Percentiles rank a stretch among this genome's conserved stretches.
These are phyloP conservation scores for Arthrobotrys musiformis DNA, from an alignment of 2,329 filamentous ascomycete genomes.

Conservation along the genomic window DNA sequence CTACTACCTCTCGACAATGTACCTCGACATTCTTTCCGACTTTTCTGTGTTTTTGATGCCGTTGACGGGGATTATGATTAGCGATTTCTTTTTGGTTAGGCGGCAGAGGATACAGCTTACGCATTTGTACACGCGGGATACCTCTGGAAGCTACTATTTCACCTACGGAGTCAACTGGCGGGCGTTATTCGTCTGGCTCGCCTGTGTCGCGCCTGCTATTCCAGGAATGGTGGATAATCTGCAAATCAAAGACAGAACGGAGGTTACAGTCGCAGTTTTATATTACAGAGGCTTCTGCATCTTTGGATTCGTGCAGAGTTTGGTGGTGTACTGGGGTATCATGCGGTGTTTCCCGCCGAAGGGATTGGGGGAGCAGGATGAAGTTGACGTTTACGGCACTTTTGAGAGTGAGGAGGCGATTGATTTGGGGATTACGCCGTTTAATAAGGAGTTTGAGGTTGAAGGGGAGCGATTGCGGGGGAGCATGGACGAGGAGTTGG, in stretches of 20 bases:
- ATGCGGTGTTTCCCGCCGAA: conserved; percentile 43
- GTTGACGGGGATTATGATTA: conserved; percentile 54
- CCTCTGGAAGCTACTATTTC: conserved; percentile 41
- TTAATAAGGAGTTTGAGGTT: conserved; percentile 53
- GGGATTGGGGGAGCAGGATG: conserved; percentile 47
- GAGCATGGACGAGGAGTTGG: conserved; percentile 39
- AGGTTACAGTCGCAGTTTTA: conserved; percentile 41
- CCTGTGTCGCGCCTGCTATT: conserved; percentile 45
- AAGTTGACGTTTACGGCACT: conserved; percentile 49
- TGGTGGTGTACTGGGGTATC: conserved; percentile 40
- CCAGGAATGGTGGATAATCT: conserved; percentile 51
- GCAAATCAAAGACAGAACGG: conserved; percentile 33
- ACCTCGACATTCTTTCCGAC: conserved; percentile 52
- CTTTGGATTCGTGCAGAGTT: conserved; percentile 51
- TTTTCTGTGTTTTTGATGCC: conserved; percentile 54
- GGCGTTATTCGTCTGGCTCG: conserved; percentile 48
- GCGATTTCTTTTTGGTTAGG: conserved; percentile 45
- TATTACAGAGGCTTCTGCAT: conserved; percentile 53
- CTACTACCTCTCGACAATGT: conserved; percentile 63
- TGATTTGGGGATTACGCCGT: conserved; percentile 52
- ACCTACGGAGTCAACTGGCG: conserved; percentile 48
- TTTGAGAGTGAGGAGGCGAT: conserved; percentile 52
- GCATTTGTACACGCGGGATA: conserved; percentile 52
- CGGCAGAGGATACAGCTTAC: conserved; percentile 43
- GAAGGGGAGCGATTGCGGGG: conserved; percentile 38